These are phyloP conservation scores for Phialophora verrucosa DNA, from an alignment of 2,329 filamentous ascomycete species.

Conservation along the genomic window DNA sequence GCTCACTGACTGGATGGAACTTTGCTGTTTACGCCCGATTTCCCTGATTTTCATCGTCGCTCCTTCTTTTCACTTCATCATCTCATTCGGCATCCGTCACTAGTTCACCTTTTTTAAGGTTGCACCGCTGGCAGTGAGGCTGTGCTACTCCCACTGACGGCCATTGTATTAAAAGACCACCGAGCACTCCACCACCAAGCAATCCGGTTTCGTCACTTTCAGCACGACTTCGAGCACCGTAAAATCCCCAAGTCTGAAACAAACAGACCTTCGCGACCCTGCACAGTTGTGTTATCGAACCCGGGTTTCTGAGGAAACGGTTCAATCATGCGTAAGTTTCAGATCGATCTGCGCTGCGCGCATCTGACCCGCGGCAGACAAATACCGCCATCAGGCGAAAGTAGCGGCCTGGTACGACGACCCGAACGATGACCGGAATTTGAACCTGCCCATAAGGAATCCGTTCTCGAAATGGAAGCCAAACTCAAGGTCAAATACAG, in stretches of 20 bases:
- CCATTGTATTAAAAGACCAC: conserved; percentile 1
- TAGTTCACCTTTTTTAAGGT: neutral
- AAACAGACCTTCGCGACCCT: too few relatives aligned
- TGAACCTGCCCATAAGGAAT: conserved; percentile 28
- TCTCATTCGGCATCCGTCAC: conserved; percentile 5
- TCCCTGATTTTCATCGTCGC: conserved; percentile 18
- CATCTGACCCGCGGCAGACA: conserved; percentile 31
- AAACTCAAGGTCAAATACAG: conserved; percentile 21
- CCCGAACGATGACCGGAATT: conserved; percentile 23
- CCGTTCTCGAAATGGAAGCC: conserved; percentile 35
- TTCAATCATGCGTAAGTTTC: conserved; percentile 32
- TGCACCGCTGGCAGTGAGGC: conserved; percentile 4
- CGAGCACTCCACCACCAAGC: neutral
- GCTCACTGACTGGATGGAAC: conserved; percentile 9
- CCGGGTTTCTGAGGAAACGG: neutral
- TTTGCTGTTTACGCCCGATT: conserved; percentile 7
- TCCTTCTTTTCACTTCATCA: neutral
- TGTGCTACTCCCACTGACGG: conserved; percentile 11
- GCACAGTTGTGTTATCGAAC: neutral
- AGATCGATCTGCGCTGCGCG: neutral
- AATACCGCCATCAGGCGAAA: conserved; percentile 36
- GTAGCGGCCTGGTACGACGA: conserved; percentile 37
- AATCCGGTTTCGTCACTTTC: neutral
- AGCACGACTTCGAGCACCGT: neutral
- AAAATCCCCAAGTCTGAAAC: neutral